Evolutionary conservation across 1,284 basidiomycete species (phyloP).

Genomic region (Apiotrichum brassicae): DNA sequence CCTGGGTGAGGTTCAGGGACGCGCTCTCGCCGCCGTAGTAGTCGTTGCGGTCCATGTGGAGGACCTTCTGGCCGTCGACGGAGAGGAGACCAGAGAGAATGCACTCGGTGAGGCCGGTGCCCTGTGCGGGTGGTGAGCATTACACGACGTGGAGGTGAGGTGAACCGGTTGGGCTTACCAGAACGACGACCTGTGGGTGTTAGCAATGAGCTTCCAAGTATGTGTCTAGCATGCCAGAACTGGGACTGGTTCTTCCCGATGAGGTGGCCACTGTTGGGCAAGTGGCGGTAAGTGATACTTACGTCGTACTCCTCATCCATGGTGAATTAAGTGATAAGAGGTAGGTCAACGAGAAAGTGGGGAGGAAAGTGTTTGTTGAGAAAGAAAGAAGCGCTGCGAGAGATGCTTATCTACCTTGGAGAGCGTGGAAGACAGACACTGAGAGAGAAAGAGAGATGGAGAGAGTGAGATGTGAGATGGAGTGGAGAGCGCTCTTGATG

Average conservation of each 20-base stretch:
- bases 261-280: too few species aligned
- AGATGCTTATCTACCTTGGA: too few species aligned
- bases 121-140: slow-evolving; percentile 46
- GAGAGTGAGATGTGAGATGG: neutral
- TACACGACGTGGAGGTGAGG: neutral
- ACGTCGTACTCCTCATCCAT: slow-evolving; percentile 50
- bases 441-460: slow-evolving; percentile 1
- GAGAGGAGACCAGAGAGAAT: slow-evolving; percentile 94
- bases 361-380: neutral
- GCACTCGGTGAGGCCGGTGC: slow-evolving; percentile 96
- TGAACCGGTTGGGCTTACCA: slow-evolving; percentile 44
- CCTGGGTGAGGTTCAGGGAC: slow-evolving; percentile 94
- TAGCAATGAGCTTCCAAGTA: too few species aligned
- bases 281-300: slow-evolving; percentile 25
- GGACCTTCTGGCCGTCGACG: slow-evolving; percentile 98
- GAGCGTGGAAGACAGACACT: too few species aligned
- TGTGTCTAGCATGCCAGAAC: too few species aligned
- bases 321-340: slow-evolving; percentile 13
- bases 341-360: neutral
- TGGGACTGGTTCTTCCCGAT: too few species aligned
- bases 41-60: slow-evolving; percentile 99
- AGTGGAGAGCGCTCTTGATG: neutral
- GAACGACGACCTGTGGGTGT: slow-evolving; percentile 68
- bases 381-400: neutral
- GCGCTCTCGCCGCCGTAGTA: slow-evolving; percentile 99